Evolutionary conservation across 2,329 filamentous ascomycete genomes (phyloP), one percentile per base, ranked within the genome.

Genomic region (Neofusicoccum cordaticola): DNA sequence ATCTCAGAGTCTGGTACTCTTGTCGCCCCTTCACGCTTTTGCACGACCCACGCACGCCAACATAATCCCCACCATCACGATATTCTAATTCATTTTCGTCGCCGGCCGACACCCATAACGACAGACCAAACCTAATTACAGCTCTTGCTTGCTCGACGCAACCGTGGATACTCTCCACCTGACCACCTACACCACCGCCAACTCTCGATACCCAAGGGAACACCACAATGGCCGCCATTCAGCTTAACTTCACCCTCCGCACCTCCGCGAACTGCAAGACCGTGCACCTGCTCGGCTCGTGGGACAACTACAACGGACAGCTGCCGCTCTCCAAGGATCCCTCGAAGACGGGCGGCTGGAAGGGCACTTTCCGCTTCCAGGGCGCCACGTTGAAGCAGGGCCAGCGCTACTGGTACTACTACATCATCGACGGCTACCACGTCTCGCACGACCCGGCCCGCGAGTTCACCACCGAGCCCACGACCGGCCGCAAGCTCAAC

Each of bases 401-500:
- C 78, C 88, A 92, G 78, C 90, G 94, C 77, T 98, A 98, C 88
- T 99, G 95, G 95, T 99, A 98, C 89, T 99, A 99, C 88, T 99
- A 97, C 86, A 97, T 98, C 88, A 95, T 98, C 80, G 95, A 99
- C 79, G 95, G 95, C 72, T 97, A 97, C 88, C 93, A 97, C 80
- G 90, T 96, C 78, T 93, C 93, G 67, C 94, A 98, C 86, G 95
- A 98, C 83, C 93, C 94, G 71, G 91, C 91, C 78, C 89, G 93
- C 78, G 84, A 90, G 74, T 94, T 90, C 76, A 96, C 91, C 76
- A 90, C 91, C 71, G 95, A 99, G 85, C 93, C 94, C 77, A 98
- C 93, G 79, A 98, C 95, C 65, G 92, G 93, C 82, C 94, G 95
- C 79, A 92, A 93, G 81, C 86, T 99, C 73, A 99, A 99, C 87